Percentiles rank a stretch among this genome's conserved stretches.
These are phyloP conservation scores for Boechera retrofracta DNA, from an alignment of 345 rosid genomes.

Conservation along the genomic window DNA sequence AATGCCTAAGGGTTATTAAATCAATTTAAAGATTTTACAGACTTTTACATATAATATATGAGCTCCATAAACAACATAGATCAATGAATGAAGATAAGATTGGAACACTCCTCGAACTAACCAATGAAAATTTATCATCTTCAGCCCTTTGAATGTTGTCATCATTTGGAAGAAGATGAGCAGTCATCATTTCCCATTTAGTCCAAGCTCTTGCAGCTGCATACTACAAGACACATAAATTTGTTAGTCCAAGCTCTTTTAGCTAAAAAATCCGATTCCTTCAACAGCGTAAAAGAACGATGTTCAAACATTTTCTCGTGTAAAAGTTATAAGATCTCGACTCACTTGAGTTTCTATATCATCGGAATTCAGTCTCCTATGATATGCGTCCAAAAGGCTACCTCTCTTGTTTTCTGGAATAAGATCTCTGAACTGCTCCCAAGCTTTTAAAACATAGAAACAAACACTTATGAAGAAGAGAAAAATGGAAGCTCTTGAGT, in stretches of 20 bases:
- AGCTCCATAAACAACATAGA: neutral
- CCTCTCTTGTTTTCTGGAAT: conserved; percentile 87
- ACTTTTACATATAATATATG: neutral
- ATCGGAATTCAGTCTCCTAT: conserved; percentile 74
- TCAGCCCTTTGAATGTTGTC: conserved; percentile 85
- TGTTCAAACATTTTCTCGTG: neutral
- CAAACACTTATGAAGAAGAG: conserved; percentile 26
- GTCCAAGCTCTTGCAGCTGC: conserved; percentile 99
- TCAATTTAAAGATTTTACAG: neutral
- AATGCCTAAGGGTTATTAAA: conserved; percentile 64
- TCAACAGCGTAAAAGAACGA: neutral
- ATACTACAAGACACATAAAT: conserved; percentile 55
- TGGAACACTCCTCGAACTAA: conserved; percentile 42
- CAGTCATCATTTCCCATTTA: conserved; percentile 98
- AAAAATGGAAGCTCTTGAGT: neutral
- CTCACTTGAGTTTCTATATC: conserved; percentile 85
- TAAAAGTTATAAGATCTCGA: conserved; percentile 33
- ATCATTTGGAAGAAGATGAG: conserved; percentile 80
- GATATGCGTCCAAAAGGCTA: conserved; percentile 72
- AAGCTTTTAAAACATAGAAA: conserved; percentile 53
- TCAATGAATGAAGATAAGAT: neutral
- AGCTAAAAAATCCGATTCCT: neutral
- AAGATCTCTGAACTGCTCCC: conserved; percentile 95
- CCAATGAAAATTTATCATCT: conserved; percentile 88
- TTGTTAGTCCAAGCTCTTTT: conserved; percentile 12